phyloP scores from a whole-genome alignment of 169 alveolate species.

The Toxoplasma gondii region DNA sequence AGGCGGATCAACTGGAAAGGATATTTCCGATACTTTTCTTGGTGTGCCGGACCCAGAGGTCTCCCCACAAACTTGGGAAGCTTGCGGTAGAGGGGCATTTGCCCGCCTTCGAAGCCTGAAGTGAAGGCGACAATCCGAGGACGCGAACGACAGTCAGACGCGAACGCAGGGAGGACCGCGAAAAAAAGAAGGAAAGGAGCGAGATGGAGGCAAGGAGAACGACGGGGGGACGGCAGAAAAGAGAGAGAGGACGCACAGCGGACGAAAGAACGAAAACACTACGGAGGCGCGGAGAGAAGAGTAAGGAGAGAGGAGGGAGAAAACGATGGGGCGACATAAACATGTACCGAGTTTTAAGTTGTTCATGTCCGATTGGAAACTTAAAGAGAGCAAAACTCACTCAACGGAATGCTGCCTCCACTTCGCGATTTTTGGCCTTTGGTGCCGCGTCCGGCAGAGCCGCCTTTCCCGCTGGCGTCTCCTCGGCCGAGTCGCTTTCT shows the following conservation, averaged over 20 bases:
- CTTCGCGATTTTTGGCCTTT: conserved; percentile 62
- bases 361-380: no score
- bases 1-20: conserved; percentile 46
- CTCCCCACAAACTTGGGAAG: conserved; percentile 64
- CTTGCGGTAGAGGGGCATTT: conserved; percentile 61
- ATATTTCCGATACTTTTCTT: background rate
- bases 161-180: no score
- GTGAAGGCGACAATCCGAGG: background rate
- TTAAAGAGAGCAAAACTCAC: no score
- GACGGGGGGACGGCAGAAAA: background rate
- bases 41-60: conserved; percentile 61
- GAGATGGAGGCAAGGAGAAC: background rate
- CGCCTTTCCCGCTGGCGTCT: conserved; percentile 58
- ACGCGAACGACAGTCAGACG: no score
- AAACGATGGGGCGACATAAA: no score
- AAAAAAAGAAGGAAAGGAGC: background rate
- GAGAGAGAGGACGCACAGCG: background rate
- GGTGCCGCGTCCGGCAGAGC: conserved; percentile 60
- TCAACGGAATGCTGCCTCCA: conserved; percentile 46
- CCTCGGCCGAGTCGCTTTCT: conserved; percentile 52
- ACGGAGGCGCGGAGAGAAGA: background rate
- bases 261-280: background rate
- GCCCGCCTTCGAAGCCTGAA: conserved; percentile 69
- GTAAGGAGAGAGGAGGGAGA: no score
- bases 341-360: no score